Evolutionary conservation across 257 asterid genomes (phyloP).

Genomic region (Solanum commersonii): DNA sequence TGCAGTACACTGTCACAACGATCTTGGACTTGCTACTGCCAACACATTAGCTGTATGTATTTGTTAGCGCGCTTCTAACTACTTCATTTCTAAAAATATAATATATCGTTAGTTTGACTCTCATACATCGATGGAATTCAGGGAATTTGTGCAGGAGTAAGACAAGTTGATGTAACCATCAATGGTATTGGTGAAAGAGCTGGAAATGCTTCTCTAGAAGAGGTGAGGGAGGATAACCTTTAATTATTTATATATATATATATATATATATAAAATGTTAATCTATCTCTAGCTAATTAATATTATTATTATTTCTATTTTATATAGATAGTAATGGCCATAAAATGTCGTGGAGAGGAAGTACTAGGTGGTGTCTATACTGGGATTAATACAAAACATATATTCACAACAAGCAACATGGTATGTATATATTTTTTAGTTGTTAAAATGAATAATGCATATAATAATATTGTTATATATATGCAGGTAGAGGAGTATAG

Average conservation of each 20-base stretch:
- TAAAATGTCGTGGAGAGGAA: constrained; percentile 80
- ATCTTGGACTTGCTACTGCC: constrained; percentile 88
- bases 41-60: constrained; percentile 54
- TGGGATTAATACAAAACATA: constrained; percentile 66
- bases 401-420: constrained; percentile 84
- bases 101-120: too few species aligned
- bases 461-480: not conserved
- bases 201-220: constrained; percentile 94
- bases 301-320: too few species aligned
- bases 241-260: too few species aligned
- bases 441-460: not conserved
- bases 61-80: too few species aligned
- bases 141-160: constrained; percentile 87
- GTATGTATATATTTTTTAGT: constrained; percentile 5
- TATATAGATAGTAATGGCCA: constrained; percentile 66
- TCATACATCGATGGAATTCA: not conserved
- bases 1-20: constrained; percentile 93
- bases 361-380: constrained; percentile 57
- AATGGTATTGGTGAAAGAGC: constrained; percentile 98
- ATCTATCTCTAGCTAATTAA: too few species aligned
- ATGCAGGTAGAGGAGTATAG: constrained; percentile 86
- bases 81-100: too few species aligned
- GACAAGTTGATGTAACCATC: constrained; percentile 85
- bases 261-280: too few species aligned
- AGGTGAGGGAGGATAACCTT: constrained; percentile 4